Evolutionary conservation across 805 yeast genomes (phyloP), one percentile per base, ranked within the genome.

Genomic region (Hanseniaspora meyeri): DNA sequence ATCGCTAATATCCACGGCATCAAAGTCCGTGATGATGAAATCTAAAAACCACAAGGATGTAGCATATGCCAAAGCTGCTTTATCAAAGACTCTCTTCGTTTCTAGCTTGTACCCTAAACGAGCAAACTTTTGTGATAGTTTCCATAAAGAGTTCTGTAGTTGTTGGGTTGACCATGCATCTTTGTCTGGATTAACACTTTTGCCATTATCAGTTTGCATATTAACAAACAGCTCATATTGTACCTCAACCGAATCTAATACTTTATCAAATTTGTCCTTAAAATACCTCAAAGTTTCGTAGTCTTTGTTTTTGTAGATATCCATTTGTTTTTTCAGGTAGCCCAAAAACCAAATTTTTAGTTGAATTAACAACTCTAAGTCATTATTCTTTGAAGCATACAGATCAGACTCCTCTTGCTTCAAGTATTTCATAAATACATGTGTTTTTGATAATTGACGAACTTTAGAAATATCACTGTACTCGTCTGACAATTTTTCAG

Each of bases 1-100:
- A 46, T 32, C 36, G 19, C 9, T 32, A 1, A 27, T 34, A 34
- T 46, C 49, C 32, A 46, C 11, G 20, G 19, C 5, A n/a, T 46
- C 39, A 31, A 53, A 38, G 36, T 53, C 57, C 1, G 43, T 38
- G 9, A 53, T 16, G 7, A 53, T 39, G 19, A 37, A 53, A 24
- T 53, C 57, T n/a, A 53, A 19, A 16, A 53, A 24, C 57, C 57
- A 53, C 20, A 53, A n/a, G 1, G 49, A 46, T 4, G 57, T 45
- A 7, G 57, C 57, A 46, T 53, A 53, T 16, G 51, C 55, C 20
- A 46, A 16, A 19, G 49, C 49, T 34, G 49, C 49, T 36, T 34
- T 46, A 9, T 46, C 49, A 12, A 34, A 8, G 10, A 34, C 29
- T 17, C 16, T 34, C 9, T 34, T 46, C 4, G 40, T 46, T 19